phyloP scores from a whole-genome alignment of 1,284 basidiomycete species.

The Lentinus polychrous region DNA sequence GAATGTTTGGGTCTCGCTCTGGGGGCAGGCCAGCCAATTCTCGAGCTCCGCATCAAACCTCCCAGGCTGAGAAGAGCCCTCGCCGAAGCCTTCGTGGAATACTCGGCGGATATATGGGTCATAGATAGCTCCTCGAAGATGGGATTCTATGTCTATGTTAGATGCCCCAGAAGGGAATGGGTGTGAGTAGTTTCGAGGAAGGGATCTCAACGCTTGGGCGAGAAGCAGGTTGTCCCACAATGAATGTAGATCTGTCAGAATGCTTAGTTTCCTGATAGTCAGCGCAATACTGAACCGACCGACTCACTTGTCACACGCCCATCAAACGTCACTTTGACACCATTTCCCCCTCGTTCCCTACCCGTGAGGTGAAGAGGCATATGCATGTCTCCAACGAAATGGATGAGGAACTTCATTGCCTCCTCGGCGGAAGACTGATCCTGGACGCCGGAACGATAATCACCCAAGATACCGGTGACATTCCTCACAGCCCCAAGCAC shows the following conservation, averaged over 20 bases:
- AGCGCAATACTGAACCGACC: slow-evolving; percentile 3
- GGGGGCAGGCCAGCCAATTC: slow-evolving; percentile 65
- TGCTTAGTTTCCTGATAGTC: neutral
- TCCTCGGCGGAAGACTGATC: slow-evolving; percentile 36
- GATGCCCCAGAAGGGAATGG: slow-evolving; percentile 44
- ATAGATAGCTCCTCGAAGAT: slow-evolving; percentile 78
- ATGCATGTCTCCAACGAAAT: slow-evolving; percentile 89
- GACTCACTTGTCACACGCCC: slow-evolving; percentile 58
- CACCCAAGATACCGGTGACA: slow-evolving; percentile 52
- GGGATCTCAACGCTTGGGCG: slow-evolving; percentile 70
- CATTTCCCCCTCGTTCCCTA: slow-evolving; percentile 80
- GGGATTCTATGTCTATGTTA: slow-evolving; percentile 56
- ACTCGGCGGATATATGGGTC: slow-evolving; percentile 85
- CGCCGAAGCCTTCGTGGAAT: slow-evolving; percentile 74
- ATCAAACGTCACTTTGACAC: slow-evolving; percentile 64
- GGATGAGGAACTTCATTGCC: slow-evolving; percentile 84
- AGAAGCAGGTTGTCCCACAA: slow-evolving; percentile 84
- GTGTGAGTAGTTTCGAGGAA: slow-evolving; percentile 67
- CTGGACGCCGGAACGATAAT: slow-evolving; percentile 30
- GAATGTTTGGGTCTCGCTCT: neutral
- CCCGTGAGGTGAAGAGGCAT: slow-evolving; percentile 88
- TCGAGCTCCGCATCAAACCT: slow-evolving; percentile 55
- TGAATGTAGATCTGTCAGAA: slow-evolving; percentile 64
- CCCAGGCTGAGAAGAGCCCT: slow-evolving; percentile 20
- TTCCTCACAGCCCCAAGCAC: slow-evolving; percentile 74